Evolutionary conservation across 2,329 filamentous ascomycete genomes (phyloP).

Genomic region (Alternaria viburni): DNA sequence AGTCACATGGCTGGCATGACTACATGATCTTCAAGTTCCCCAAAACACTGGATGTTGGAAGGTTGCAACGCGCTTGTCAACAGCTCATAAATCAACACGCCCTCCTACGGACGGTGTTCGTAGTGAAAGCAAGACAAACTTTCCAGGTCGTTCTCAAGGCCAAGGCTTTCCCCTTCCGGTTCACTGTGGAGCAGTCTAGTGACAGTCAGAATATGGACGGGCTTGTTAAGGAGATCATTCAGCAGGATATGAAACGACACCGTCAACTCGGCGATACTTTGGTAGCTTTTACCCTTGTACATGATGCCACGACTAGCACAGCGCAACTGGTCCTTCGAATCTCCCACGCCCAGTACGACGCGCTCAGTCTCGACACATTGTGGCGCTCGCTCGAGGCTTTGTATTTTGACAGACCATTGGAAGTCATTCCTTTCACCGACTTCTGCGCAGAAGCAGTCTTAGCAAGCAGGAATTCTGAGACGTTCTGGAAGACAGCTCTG

Average conservation of each 20-base stretch:
- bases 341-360: constrained; percentile 6
- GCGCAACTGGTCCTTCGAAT: constrained; percentile 3
- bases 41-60: background rate
- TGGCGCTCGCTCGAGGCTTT: constrained; percentile 2
- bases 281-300: background rate
- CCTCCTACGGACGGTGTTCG: background rate
- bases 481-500: background rate
- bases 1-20: constrained; percentile 8
- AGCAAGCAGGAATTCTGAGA: background rate
- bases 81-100: background rate
- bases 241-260: background rate
- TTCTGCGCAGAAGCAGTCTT: background rate
- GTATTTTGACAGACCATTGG: background rate
- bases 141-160: background rate
- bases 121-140: background rate
- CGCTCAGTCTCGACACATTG: constrained; percentile 1
- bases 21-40: constrained; percentile 6
- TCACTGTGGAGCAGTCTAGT: background rate
- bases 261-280: background rate
- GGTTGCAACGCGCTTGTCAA: background rate
- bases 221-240: background rate
- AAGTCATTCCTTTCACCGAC: background rate
- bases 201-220: background rate
- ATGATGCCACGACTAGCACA: background rate
- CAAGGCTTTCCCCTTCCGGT: constrained; percentile 2